Evolutionary conservation across 176 grass and related monocot genomes (phyloP).

Genomic region (Rhynchospora tenuis): DNA sequence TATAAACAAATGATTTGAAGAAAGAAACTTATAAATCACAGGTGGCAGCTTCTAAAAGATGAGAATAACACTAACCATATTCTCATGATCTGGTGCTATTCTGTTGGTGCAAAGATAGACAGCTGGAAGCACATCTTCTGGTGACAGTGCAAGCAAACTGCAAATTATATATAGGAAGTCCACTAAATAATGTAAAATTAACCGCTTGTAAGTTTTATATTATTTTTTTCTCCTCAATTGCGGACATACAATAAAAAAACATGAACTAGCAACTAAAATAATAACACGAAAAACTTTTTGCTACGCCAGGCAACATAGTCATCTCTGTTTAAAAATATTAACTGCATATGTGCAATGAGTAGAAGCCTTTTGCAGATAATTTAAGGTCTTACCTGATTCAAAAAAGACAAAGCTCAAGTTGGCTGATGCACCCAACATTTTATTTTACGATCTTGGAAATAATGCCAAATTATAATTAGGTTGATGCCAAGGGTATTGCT

Average conservation of each 20-base stretch:
- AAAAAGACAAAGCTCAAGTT: not conserved
- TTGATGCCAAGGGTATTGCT: not conserved
- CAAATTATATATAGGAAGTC: constrained; percentile 32
- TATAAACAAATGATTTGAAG: not conserved
- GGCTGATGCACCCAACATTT: not conserved
- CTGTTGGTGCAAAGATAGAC: constrained; percentile 91
- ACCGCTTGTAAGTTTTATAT: not conserved
- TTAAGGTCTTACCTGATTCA: not conserved
- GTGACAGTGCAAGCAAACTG: constrained; percentile 93
- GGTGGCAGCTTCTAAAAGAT: not conserved
- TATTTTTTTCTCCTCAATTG: not conserved
- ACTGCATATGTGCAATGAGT: not conserved
- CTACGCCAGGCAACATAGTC: not conserved
- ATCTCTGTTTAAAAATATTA: not conserved
- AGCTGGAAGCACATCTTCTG: constrained; percentile 86
- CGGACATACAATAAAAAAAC: not conserved
- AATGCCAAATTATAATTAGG: not conserved
- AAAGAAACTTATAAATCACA: not conserved
- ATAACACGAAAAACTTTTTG: not conserved
- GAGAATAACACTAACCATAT: constrained; percentile 53
- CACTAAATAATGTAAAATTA: constrained; percentile 18
- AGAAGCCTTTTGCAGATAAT: not conserved
- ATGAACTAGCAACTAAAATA: constrained; percentile 9
- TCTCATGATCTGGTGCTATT: constrained; percentile 91
- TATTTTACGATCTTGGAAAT: not conserved